These are phyloP conservation scores for Cerrena zonata DNA, from an alignment of 1,284 basidiomycete genomes.

Conservation along the genomic window DNA sequence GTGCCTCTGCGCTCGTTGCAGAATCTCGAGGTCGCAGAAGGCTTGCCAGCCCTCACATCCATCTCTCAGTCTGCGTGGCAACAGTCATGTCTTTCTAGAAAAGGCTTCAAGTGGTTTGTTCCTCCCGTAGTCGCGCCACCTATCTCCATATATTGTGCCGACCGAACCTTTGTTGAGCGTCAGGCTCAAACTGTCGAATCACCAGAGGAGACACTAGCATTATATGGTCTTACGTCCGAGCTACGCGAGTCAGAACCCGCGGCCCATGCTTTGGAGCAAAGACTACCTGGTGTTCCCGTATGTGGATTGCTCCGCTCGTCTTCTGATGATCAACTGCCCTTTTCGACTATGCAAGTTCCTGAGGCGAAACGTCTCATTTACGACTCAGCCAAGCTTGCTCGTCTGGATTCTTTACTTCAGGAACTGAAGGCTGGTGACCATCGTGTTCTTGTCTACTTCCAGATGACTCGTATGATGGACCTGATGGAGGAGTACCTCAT, in stretches of 20 bases:
- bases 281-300: slow-evolving; percentile 61
- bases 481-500: slow-evolving; percentile 98
- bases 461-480: slow-evolving; percentile 99
- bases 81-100: slow-evolving; percentile 75
- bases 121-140: slow-evolving; percentile 83
- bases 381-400: slow-evolving; percentile 93
- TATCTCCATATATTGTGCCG: slow-evolving; percentile 67
- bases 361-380: slow-evolving; percentile 94
- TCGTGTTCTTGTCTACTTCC: slow-evolving; percentile 95
- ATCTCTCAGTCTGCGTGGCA: slow-evolving; percentile 66
- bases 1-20: slow-evolving; percentile 30
- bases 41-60: slow-evolving; percentile 50
- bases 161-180: slow-evolving; percentile 76
- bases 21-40: slow-evolving; percentile 35
- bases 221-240: slow-evolving; percentile 81
- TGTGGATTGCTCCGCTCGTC: slow-evolving; percentile 70
- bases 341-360: slow-evolving; percentile 86
- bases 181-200: slow-evolving; percentile 59
- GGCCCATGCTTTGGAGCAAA: slow-evolving; percentile 43
- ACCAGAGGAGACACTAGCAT: slow-evolving; percentile 65
- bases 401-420: slow-evolving; percentile 82
- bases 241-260: slow-evolving; percentile 60
- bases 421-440: slow-evolving; percentile 93
- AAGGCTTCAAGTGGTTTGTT: slow-evolving; percentile 75
- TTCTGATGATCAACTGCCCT: slow-evolving; percentile 71